Percentiles rank a stretch among this genome's conserved stretches.
These are phyloP conservation scores for Cutaneotrichosporon sp. DNA, from an alignment of 1,284 basidiomycete genomes.

Conservation along the genomic window DNA sequence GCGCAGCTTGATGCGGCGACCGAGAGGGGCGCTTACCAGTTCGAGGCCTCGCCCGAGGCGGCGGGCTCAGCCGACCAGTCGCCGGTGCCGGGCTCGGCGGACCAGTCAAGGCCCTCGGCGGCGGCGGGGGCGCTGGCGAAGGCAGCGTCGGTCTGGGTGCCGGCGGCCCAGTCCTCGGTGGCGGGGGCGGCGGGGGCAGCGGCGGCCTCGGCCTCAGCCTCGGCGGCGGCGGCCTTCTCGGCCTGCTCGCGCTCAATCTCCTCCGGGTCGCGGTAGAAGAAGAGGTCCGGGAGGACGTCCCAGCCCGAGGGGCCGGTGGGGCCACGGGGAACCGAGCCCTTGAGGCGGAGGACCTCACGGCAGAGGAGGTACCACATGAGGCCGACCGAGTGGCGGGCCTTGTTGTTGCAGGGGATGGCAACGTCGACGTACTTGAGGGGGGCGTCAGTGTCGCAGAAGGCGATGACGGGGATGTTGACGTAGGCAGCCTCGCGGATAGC, in stretches of 20 bases:
- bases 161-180: slow-evolving; percentile 74
- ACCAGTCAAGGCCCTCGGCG: slow-evolving; percentile 73
- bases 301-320: slow-evolving; percentile 84
- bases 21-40: slow-evolving; percentile 31
- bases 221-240: slow-evolving; percentile 76
- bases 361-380: slow-evolving; percentile 99
- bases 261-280: slow-evolving; percentile 99
- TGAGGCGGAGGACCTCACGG: slow-evolving; percentile 94
- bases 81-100: slow-evolving; percentile 64
- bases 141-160: slow-evolving; percentile 67
- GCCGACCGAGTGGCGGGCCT: slow-evolving; percentile 94
- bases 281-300: slow-evolving; percentile 99
- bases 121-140: slow-evolving; percentile 79
- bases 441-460: slow-evolving; percentile 91
- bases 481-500: slow-evolving; percentile 99
- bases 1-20: neutral
- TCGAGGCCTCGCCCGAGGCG: slow-evolving; percentile 31
- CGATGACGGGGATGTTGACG: slow-evolving; percentile 99
- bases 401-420: slow-evolving; percentile 99
- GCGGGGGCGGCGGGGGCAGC: slow-evolving; percentile 53
- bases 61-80: slow-evolving; percentile 43
- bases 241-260: slow-evolving; percentile 97
- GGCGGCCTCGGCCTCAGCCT: slow-evolving; percentile 61
- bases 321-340: slow-evolving; percentile 86
- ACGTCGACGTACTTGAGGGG: slow-evolving; percentile 97